Evolutionary conservation across 1,139 yeast species (phyloP), one percentile per base, ranked within the genome.

Genomic region (Hansenula anomala): DNA sequence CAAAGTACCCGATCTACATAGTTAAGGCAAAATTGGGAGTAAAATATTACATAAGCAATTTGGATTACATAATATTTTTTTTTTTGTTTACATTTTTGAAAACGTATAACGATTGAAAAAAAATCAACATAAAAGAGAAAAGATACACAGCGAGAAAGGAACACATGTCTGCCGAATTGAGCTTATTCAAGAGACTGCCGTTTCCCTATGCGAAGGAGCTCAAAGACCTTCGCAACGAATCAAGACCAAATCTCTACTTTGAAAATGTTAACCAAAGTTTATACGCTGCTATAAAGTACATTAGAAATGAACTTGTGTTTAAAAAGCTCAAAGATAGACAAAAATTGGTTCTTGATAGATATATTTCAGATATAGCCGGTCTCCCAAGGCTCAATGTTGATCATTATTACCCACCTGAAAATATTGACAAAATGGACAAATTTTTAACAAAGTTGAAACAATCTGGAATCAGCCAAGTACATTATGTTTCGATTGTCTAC

Each of bases 181-280:
- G n/a, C n/a, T n/a, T n/a, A 14, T 47, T 47, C 33, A 14, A 16
- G 13, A 16, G 33, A 2, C 15, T 39, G 17, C 33, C 33, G 18
- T 51, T 51, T 34, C 56, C 56, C 1, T 53, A 52, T 32, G 38
- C 49, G 2, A 33, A 30, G 5, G 55, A 47, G 24, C 22, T 53
- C 20, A 42, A 40, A 13, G 48, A 49, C 15, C 30, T 52, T 2
- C 38, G 40, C 4, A 36, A 34, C n/a, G 33, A 31, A 16, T 30
- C 38, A 3, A 37, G 37, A 14, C 57, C 57, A 7, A 48, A 48
- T 27, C 29, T 53, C 12, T 36, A 38, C 10, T 25, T 49, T 8
- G 47, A 39, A 18, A 51, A 52, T 34, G 40, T 33, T 9, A 36
- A 36, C 29, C 54, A 53, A 24, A 46, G 53, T 12, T 41, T 48